Base-by-base conservation (phyloP, 1,139 yeast species). In the Magnusiomyces ingens region DNA sequence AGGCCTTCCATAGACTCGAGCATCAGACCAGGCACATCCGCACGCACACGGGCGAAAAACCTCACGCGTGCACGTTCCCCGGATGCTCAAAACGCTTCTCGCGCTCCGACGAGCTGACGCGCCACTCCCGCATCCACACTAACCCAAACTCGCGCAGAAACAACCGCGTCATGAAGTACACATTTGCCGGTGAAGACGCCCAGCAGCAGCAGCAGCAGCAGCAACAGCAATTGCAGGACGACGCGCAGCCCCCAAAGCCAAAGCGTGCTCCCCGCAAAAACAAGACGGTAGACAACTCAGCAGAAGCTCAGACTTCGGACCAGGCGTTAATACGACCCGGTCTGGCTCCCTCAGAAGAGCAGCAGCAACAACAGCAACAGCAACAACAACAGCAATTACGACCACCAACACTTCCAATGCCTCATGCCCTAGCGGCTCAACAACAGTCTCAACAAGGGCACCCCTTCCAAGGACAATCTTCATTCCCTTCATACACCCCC, bases 11-110 rank as follows among this genome's bases (percentile, higher is more conserved):
- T 66, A 76, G 98, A 50, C 73, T 90, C 50, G 98, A 91, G 68
- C 98, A 91, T 69, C 96, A 89, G 67, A 90, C 96, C 17, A 80
- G 98, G 63, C 98, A 91, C 67, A 86, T 91, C 52, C 75, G 97
- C 58, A 91, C 97, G 5, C 98, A 91, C 67, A 91, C 98, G 0
- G 98, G 98, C 38, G 97, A 90, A 66, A 87, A 89, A 67, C 96
- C 97, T 21, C 96, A 90, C 65, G 82, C 81, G 48, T 91, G 98
- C 69, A 78, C 85, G 6, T 89, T 80, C 63, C 95, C 95, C 0
- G 95, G 95, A 1, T 91, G 98, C 69, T 74, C 79, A 56, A 91
- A 91, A 70, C 79, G 86, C 57, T 91, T 91, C 65, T 82, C 93
- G 52, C 76, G 98, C 55, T 81, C 90, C 49, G 98, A 91, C 68